Evolutionary conservation across 768 basidiomycete genomes (phyloP).

Genomic region (Sutorius australiensis): DNA sequence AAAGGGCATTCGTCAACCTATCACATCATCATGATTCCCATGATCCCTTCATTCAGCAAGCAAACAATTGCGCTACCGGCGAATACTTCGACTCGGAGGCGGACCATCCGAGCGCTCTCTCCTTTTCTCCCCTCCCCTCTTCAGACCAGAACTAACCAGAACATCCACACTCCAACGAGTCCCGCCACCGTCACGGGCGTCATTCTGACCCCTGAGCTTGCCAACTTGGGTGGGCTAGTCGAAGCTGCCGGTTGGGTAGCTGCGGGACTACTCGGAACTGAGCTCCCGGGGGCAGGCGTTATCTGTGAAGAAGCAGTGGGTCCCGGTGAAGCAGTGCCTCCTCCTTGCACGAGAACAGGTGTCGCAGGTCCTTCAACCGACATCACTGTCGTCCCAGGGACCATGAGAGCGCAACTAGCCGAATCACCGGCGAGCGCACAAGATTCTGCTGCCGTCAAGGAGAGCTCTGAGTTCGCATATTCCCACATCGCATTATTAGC

Average conservation of each 20-base stretch:
- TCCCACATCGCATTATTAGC: not conserved
- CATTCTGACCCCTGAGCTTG: constrained; percentile 1
- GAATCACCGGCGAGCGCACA: not conserved
- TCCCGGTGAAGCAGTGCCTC: constrained; percentile 1
- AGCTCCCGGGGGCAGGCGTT: not conserved
- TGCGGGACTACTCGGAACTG: not conserved
- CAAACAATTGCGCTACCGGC: not conserved
- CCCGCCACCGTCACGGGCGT: not conserved
- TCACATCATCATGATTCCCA: constrained; percentile 12
- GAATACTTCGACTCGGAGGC: not conserved
- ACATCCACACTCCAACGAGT: constrained; percentile 1
- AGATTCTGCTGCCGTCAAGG: not conserved
- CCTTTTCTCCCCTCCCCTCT: not conserved
- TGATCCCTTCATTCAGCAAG: not conserved
- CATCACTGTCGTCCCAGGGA: not conserved
- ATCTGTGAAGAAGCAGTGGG: not conserved
- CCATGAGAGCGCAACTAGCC: not conserved
- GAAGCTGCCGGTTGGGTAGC: not conserved
- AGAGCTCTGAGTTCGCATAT: not conserved
- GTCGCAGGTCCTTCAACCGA: not conserved
- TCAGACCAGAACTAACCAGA: constrained; percentile 1
- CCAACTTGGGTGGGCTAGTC: not conserved
- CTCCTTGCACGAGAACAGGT: constrained; percentile 11
- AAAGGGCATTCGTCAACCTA: not conserved
- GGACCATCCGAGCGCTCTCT: constrained; percentile 6